Evolutionary conservation across 805 yeast species (phyloP).

Genomic region (Priceomyces carsonii): DNA sequence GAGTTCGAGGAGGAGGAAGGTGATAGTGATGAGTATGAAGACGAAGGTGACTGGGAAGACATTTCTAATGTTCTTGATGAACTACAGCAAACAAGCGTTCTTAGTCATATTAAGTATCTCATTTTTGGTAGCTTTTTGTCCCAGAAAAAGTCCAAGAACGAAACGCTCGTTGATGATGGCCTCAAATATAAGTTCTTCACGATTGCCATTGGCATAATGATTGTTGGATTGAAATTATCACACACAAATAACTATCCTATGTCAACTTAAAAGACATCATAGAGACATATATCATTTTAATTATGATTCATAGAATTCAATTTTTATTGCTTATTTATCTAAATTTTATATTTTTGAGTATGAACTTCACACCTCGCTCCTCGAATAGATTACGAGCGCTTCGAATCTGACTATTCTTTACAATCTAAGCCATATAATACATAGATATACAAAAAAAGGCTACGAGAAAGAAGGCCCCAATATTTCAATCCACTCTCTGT

Average conservation of each 20-base stretch:
- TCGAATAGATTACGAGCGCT: no score
- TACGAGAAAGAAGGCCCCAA: no score
- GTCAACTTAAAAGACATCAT: slow-evolving; percentile 6
- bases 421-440: slow-evolving; percentile 1
- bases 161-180: slow-evolving; percentile 36
- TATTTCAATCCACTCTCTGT: no score
- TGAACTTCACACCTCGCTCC: no score
- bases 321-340: background rate
- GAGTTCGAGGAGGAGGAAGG: slow-evolving; percentile 14
- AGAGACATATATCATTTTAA: background rate
- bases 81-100: slow-evolving; percentile 18
- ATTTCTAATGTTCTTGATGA: slow-evolving; percentile 6
- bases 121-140: slow-evolving; percentile 25
- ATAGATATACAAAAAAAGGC: no score
- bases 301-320: slow-evolving; percentile 1
- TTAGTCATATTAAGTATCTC: slow-evolving; percentile 36
- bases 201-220: slow-evolving; percentile 42
- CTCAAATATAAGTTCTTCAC: slow-evolving; percentile 44
- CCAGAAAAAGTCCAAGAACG: slow-evolving; percentile 17
- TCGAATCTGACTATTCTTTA: no score
- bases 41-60: slow-evolving; percentile 15
- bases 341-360: background rate
- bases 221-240: slow-evolving; percentile 40
- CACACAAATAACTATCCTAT: slow-evolving; percentile 13
- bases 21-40: slow-evolving; percentile 14